Conservation (phyloP, 2,329 filamentous ascomycete genomes). For the Ambrosiella xylebori region DNA sequence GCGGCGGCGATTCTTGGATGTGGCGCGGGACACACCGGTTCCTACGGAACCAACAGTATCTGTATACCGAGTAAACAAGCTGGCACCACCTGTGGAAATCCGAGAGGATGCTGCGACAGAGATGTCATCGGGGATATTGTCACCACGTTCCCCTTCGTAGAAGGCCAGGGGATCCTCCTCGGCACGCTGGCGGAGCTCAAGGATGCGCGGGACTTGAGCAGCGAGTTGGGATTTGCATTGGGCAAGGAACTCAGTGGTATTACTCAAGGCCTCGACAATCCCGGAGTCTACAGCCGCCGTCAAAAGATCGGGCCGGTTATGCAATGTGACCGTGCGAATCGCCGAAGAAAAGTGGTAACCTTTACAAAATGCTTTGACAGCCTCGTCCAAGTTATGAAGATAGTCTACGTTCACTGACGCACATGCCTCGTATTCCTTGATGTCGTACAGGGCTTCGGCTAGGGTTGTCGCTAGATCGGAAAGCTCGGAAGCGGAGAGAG, state of each 20-base stretch:
- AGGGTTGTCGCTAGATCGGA: slow-evolving; percentile 53
- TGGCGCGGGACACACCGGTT: slow-evolving; percentile 59
- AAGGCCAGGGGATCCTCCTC: slow-evolving; percentile 73
- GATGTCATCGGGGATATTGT: slow-evolving; percentile 78
- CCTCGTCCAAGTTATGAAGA: slow-evolving; percentile 51
- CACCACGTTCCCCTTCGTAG: slow-evolving; percentile 60
- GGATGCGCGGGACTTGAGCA: slow-evolving; percentile 72
- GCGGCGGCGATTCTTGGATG: slow-evolving; percentile 68
- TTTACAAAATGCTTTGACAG: slow-evolving; percentile 66
- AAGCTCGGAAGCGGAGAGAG: slow-evolving; percentile 43
- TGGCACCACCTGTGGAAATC: slow-evolving; percentile 56
- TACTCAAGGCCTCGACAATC: slow-evolving; percentile 63
- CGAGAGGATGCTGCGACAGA: slow-evolving; percentile 72
- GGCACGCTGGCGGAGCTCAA: slow-evolving; percentile 66
- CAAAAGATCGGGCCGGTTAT: slow-evolving; percentile 45
- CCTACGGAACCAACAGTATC: slow-evolving; percentile 54
- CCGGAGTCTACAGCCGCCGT: slow-evolving; percentile 54
- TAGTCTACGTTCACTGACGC: slow-evolving; percentile 71
- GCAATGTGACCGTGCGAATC: slow-evolving; percentile 54
- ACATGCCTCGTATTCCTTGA: slow-evolving; percentile 67
- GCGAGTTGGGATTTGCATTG: slow-evolving; percentile 77
- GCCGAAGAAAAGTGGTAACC: slow-evolving; percentile 79
- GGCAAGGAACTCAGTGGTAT: slow-evolving; percentile 76
- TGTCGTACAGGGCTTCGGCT: slow-evolving; percentile 63
- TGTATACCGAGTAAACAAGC: slow-evolving; percentile 84